A percentile compares a stretch with the other conserved stretches of the same genome.
Evolutionary conservation across 139 green algal species (phyloP).

Genomic region (Yamagishiella unicocca): DNA sequence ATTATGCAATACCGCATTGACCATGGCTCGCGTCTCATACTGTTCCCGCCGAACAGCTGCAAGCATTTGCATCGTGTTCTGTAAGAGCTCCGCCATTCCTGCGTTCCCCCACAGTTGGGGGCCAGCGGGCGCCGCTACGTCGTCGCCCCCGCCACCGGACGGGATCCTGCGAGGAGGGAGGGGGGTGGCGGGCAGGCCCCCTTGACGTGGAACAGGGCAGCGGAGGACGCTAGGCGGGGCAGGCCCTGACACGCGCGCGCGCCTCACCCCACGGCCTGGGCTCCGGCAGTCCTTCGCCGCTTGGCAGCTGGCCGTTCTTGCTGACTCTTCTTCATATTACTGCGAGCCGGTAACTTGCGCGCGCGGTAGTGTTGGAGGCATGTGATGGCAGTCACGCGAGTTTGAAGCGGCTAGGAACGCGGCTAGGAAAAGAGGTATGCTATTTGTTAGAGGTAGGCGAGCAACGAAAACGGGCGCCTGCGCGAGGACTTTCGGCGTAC

Average conservation of each 20-base stretch:
- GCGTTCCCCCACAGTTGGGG: not conserved
- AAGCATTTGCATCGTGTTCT: not conserved
- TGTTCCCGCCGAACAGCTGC: not conserved
- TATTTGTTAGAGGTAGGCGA: not conserved
- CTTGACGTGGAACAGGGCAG: too few relatives aligned
- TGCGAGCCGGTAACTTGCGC: not conserved
- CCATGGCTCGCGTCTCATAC: too few relatives aligned
- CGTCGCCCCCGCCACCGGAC: not conserved
- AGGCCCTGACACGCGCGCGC: too few relatives aligned
- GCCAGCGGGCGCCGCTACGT: not conserved
- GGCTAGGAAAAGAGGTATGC: not conserved
- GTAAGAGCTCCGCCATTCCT: not conserved
- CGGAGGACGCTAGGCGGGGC: too few relatives aligned
- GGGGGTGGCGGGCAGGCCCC: too few relatives aligned
- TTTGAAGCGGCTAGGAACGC: too few relatives aligned
- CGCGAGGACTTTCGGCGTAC: not conserved
- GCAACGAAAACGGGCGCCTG: too few relatives aligned
- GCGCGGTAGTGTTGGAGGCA: not conserved
- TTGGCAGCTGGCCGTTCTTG: not conserved
- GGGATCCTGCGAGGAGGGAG: not conserved
- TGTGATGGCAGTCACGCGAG: too few relatives aligned
- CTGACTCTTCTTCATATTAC: too few relatives aligned
- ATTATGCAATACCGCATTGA: too few relatives aligned
- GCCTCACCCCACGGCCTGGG: too few relatives aligned
- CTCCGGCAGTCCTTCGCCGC: not conserved